These are phyloP conservation scores for Penicillium canariense DNA, from an alignment of 495 filamentous ascomycete species.

Conservation along the genomic window DNA sequence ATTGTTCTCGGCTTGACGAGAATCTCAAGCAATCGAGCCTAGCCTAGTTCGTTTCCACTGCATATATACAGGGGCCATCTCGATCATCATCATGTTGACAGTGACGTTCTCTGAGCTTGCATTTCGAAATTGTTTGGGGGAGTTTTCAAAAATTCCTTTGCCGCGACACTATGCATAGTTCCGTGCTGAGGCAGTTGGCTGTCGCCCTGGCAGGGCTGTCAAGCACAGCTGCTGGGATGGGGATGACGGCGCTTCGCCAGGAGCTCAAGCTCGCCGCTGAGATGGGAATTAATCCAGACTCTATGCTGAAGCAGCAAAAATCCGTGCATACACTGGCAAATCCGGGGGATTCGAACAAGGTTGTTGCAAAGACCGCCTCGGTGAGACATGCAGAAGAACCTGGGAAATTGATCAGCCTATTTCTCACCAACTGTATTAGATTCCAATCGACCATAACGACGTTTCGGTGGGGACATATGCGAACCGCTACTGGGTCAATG, in stretches of 20 bases:
- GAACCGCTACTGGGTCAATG: constrained; percentile 57
- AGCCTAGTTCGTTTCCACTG: not conserved
- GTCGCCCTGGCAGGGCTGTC: constrained; percentile 14
- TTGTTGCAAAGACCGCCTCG: constrained; percentile 23
- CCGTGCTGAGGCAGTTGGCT: not conserved
- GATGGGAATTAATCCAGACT: constrained; percentile 24
- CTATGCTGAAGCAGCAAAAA: constrained; percentile 9
- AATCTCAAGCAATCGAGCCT: not conserved
- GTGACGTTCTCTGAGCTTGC: not conserved
- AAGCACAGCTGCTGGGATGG: constrained; percentile 9
- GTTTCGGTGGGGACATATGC: constrained; percentile 43
- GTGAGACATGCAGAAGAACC: too few relatives aligned
- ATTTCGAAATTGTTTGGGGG: not conserved
- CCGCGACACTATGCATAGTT: constrained; percentile 12
- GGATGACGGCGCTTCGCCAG: constrained; percentile 8
- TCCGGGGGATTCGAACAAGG: not conserved
- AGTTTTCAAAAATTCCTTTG: not conserved
- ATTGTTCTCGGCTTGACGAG: constrained; percentile 17
- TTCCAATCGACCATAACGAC: constrained; percentile 48
- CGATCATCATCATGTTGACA: not conserved
- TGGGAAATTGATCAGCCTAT: too few relatives aligned
- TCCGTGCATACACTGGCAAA: constrained; percentile 8
- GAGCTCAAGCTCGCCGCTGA: constrained; percentile 29
- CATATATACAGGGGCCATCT: constrained; percentile 1
- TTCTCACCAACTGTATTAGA: constrained; percentile 23